Evolutionary conservation across 2,329 filamentous ascomycete species (phyloP).

Genomic region (Colletotrichum cuscutae): DNA sequence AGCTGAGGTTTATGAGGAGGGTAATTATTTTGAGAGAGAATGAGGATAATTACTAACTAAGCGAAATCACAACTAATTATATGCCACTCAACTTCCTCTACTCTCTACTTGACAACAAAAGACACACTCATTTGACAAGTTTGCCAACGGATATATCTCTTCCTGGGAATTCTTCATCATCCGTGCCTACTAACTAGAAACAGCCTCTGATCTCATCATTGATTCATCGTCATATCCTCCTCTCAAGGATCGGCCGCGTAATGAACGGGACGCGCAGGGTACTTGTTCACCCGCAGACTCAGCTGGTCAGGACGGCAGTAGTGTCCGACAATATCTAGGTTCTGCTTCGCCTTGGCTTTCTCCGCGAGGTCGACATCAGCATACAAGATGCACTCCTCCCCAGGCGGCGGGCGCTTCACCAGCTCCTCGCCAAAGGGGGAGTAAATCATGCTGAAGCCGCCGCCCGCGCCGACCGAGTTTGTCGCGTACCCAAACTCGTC

Average conservation of each 20-base stretch:
- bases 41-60: not conserved
- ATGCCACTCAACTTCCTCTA: not conserved
- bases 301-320: slow-evolving; percentile 53
- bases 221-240: not conserved
- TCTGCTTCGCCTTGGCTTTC: slow-evolving; percentile 30
- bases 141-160: not conserved
- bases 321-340: slow-evolving; percentile 39
- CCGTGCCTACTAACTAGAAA: not conserved
- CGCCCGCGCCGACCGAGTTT: slow-evolving; percentile 33
- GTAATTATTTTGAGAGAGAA: not conserved
- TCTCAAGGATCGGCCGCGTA: slow-evolving; percentile 21
- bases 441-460: slow-evolving; percentile 46
- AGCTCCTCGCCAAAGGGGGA: slow-evolving; percentile 44
- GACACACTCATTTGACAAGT: not conserved
- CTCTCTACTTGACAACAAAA: not conserved
- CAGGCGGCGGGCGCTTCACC: slow-evolving; percentile 39
- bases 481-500: slow-evolving; percentile 32
- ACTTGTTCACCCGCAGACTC: slow-evolving; percentile 24
- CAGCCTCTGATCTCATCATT: not conserved
- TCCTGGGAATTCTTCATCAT: not conserved
- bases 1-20: too few relatives aligned
- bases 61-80: not conserved
- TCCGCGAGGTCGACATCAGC: slow-evolving; percentile 48
- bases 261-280: slow-evolving; percentile 18
- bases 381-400: slow-evolving; percentile 48